Evolutionary conservation across 176 grass and related monocot species (phyloP).

Genomic region (Calamus simplicifolius): DNA sequence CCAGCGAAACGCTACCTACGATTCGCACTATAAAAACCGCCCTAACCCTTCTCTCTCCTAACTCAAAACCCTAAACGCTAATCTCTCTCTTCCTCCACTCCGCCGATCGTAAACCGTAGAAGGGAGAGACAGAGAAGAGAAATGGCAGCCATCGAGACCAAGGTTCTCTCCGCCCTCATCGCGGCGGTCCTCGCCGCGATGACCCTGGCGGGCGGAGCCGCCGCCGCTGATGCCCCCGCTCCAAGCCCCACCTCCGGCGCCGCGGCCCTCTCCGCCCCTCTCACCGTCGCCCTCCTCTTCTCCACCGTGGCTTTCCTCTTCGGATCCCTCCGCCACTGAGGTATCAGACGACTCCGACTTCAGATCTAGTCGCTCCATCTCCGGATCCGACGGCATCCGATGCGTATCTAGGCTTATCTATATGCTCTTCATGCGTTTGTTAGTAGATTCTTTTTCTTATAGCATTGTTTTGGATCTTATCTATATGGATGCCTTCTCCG

Average conservation of each 20-base stretch:
- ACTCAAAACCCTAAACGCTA: too few relatives aligned
- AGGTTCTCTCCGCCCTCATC: not conserved
- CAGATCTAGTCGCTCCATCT: not conserved
- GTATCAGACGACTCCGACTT: not conserved
- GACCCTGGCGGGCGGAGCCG: conserved; percentile 16
- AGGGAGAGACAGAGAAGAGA: not conserved
- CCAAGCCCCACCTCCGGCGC: conserved; percentile 37
- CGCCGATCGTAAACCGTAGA: too few relatives aligned
- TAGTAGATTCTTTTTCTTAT: conserved; percentile 2
- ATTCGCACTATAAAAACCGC: too few relatives aligned
- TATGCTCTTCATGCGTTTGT: not conserved
- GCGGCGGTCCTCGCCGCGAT: conserved; percentile 14
- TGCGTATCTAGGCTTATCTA: not conserved
- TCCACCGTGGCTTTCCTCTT: conserved; percentile 44
- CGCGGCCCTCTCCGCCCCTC: conserved; percentile 15
- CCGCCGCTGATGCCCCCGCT: conserved; percentile 34
- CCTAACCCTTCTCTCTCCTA: too few relatives aligned
- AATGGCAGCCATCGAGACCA: not conserved
- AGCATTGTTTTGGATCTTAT: conserved; percentile 1
- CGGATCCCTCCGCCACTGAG: conserved; percentile 37
- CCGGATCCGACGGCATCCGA: not conserved
- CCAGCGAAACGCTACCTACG: too few relatives aligned
- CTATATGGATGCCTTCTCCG: not conserved
- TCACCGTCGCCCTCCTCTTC: conserved; percentile 30
- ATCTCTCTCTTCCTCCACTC: too few relatives aligned